Base-by-base conservation (phyloP, 2,329 filamentous ascomycete species). In the Capronia epimyces region DNA sequence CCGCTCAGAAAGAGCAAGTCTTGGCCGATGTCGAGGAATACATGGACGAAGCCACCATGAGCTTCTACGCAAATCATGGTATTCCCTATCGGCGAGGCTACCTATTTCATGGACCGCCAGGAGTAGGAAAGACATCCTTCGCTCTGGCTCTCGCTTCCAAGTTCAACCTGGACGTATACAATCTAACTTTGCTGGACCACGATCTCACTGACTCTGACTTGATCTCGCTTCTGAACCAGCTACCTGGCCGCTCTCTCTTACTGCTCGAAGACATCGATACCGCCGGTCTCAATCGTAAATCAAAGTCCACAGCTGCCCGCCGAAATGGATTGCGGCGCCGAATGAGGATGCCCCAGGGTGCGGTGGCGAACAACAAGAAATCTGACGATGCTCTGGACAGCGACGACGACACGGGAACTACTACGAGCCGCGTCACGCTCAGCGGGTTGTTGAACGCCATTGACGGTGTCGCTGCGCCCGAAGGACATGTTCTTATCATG, bases 361-460 rank as follows among this genome's bases (percentile, higher is more conserved):
- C 29, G 7, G 43, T 46, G 18, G 22, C 43, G 12, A 41, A 34
- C 24, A 44, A 24, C 13, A 15, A 15, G 15, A 18, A 24, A 6
- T 9, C 12, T 16, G 25, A 42, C 31, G 39, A 51, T 8, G 47
- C 51, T 25, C 27, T 53, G 8, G 41, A 49, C 25, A 48, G 55
- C 32, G 59, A 58, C 15, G 56, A 58, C 5, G 57, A 59, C 9
- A 45, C 24, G 2, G 45, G 34, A 15, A 50, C 43, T 7, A 50
- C 39, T 13, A 43, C 46, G 6, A 54, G 49, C 20, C 39, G 54
- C 18, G 87, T 90, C 58, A 87, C 85, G 1, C 75, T 93, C 1
- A 87, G 86, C 0, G 87, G 87, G 0, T 75, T 94, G 1, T 76
- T 94, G 45, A 94, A 94, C 66, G 84, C 85, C 51, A 88, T 94